Percentiles rank a stretch among this genome's conserved stretches.
Evolutionary conservation across 345 rosid species (phyloP).

Genomic region (Rubroshorea leprosula): DNA sequence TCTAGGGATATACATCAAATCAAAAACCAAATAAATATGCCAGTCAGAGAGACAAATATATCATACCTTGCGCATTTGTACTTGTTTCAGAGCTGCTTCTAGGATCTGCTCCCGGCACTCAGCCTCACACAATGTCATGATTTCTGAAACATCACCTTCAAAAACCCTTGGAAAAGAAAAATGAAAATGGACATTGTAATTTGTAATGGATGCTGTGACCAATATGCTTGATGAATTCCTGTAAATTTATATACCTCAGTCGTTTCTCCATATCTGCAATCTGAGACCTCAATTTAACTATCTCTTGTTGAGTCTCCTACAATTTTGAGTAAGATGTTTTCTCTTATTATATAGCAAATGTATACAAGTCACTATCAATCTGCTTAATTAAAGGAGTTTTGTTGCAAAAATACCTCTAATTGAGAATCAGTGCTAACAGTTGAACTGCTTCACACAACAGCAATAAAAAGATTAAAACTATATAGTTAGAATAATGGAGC

Average conservation of each 20-base stretch:
- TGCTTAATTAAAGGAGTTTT: not conserved
- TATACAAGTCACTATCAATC: not conserved
- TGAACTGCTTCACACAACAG: constrained; percentile 7
- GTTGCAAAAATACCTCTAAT: constrained; percentile 22
- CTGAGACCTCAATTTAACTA: constrained; percentile 19
- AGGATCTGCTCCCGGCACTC: constrained; percentile 34
- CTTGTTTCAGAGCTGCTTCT: constrained; percentile 21
- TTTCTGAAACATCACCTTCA: constrained; percentile 29
- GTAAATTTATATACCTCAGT: constrained; percentile 23
- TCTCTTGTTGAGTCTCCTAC: constrained; percentile 30
- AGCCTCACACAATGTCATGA: constrained; percentile 25
- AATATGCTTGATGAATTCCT: not conserved
- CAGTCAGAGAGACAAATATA: not conserved
- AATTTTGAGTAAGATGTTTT: not conserved
- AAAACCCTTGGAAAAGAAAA: constrained; percentile 18
- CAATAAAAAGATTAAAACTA: not conserved
- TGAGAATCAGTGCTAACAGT: constrained; percentile 15
- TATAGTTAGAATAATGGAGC: not conserved
- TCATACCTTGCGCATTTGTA: constrained; percentile 30
- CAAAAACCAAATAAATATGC: not conserved
- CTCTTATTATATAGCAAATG: not conserved
- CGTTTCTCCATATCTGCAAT: constrained; percentile 29
- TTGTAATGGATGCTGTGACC: no score
- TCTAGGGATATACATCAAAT: not conserved
- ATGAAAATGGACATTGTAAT: not conserved